These are phyloP conservation scores for Biscutella laevigata DNA, from an alignment of 441 rosid genomes.

Conservation along the genomic window DNA sequence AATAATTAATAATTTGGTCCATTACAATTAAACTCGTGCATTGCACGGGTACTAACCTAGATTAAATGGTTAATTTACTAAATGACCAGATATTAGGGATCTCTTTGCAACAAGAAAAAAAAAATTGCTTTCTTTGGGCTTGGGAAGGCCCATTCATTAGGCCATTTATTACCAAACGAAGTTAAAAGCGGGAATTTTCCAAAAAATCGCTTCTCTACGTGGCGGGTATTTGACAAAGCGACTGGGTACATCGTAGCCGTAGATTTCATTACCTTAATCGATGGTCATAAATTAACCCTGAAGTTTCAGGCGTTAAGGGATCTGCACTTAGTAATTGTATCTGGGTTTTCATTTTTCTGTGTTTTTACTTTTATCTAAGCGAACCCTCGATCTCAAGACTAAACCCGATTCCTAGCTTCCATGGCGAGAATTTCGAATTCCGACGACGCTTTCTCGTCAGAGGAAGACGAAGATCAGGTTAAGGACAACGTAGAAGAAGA, in stretches of 20 bases:
- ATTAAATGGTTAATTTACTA: too few relatives aligned
- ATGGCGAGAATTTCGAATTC: constrained; percentile 55
- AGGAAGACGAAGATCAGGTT: constrained; percentile 59
- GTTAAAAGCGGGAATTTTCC: constrained; percentile 1
- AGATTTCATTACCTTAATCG: not conserved
- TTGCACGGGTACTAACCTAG: too few relatives aligned
- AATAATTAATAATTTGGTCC: too few relatives aligned
- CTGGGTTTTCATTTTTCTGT: not conserved
- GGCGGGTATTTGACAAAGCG: constrained; percentile 7
- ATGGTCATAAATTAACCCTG: constrained; percentile 6
- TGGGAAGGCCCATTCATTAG: not conserved
- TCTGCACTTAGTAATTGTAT: constrained; percentile 1
- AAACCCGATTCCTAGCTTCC: constrained; percentile 4
- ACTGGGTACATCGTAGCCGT: constrained; percentile 6
- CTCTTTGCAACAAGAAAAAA: too few relatives aligned
- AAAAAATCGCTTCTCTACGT: not conserved
- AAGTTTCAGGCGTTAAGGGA: constrained; percentile 3
- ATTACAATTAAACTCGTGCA: too few relatives aligned
- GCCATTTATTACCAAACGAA: not conserved
- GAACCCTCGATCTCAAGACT: constrained; percentile 14
- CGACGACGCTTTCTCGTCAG: constrained; percentile 51
- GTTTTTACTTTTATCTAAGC: not conserved
- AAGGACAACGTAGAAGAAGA: constrained; percentile 62
- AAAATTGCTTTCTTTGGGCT: too few relatives aligned
- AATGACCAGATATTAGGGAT: too few relatives aligned